These are phyloP conservation scores for Aspergillus caelatus DNA, from an alignment of 2,329 filamentous ascomycete genomes.

Conservation along the genomic window DNA sequence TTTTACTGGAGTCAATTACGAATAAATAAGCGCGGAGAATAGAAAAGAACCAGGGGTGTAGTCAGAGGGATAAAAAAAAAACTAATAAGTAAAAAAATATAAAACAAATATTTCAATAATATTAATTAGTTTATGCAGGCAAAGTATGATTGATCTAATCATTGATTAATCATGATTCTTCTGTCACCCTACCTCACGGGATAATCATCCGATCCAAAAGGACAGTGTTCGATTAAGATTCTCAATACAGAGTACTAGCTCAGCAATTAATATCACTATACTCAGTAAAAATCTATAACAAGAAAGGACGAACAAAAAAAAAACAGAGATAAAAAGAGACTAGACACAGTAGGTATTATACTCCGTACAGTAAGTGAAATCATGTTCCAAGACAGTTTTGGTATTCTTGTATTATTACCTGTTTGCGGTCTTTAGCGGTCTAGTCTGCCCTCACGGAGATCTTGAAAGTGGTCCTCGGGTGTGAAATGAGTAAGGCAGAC, in stretches of 20 bases:
- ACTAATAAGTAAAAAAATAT: background rate
- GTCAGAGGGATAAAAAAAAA: background rate
- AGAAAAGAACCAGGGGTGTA: background rate
- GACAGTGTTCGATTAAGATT: background rate
- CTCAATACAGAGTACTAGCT: background rate
- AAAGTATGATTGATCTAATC: conserved; percentile 2
- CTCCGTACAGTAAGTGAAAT: background rate
- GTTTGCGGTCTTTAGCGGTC: background rate
- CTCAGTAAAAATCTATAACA: background rate
- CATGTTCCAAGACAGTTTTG: background rate
- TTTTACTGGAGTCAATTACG: background rate
- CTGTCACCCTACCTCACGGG: background rate
- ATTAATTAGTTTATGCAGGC: background rate
- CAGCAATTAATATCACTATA: background rate
- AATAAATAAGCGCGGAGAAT: background rate
- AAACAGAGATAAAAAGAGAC: background rate
- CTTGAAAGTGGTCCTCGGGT: conserved; percentile 3
- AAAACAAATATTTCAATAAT: background rate
- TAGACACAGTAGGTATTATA: background rate
- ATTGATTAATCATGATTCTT: background rate
- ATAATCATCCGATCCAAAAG: background rate
- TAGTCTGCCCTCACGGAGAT: background rate
- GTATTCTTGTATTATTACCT: background rate
- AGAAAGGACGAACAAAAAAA: background rate
- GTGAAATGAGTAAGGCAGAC: background rate